A percentile compares a stretch with the other conserved stretches of the same genome.
Conservation (phyloP, 192 early-diverging fungal genomes). For the Entomortierella lignicola region DNA sequence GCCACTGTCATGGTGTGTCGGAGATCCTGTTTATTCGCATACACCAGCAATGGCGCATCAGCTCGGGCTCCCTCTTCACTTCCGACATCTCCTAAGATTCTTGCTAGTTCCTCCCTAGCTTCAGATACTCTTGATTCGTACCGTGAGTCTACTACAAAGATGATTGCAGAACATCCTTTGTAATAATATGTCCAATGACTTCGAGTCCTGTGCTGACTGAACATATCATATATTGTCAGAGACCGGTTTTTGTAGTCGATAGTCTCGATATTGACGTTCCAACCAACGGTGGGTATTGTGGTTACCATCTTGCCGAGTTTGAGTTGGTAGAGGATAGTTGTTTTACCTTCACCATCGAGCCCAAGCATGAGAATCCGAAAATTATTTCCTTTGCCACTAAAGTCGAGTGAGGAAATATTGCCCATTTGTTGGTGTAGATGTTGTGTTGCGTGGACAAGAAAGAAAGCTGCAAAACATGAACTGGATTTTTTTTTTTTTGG, state of each 20-base stretch:
- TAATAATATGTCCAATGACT: constrained; percentile 99
- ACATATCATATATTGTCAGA: constrained; percentile 98
- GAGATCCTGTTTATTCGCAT: constrained; percentile 99
- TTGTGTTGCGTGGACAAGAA: too few relatives aligned
- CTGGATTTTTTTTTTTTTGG: too few relatives aligned
- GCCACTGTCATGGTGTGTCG: constrained; percentile 91
- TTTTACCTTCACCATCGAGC: too few relatives aligned
- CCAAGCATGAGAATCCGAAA: too few relatives aligned
- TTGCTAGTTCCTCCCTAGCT: constrained; percentile 88
- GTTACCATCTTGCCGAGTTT: too few relatives aligned
- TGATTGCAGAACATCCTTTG: constrained; percentile 96
- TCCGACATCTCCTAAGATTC: too few relatives aligned
- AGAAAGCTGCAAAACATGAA: too few relatives aligned
- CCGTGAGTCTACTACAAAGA: constrained; percentile 96
- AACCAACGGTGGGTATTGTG: constrained; percentile 76
- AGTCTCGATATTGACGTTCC: constrained; percentile 92
- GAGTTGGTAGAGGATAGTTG: too few relatives aligned
- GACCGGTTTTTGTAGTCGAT: constrained; percentile 98
- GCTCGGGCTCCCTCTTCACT: constrained; percentile 95
- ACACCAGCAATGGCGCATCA: constrained; percentile 89
- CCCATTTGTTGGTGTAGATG: too few relatives aligned
- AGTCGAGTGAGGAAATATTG: too few relatives aligned
- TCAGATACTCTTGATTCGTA: constrained; percentile 91
- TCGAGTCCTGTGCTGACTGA: constrained; percentile 88
- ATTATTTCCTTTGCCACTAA: too few relatives aligned